Base-by-base conservation (phyloP, 257 asterid genomes). In the Fraxinus cuspidata region DNA sequence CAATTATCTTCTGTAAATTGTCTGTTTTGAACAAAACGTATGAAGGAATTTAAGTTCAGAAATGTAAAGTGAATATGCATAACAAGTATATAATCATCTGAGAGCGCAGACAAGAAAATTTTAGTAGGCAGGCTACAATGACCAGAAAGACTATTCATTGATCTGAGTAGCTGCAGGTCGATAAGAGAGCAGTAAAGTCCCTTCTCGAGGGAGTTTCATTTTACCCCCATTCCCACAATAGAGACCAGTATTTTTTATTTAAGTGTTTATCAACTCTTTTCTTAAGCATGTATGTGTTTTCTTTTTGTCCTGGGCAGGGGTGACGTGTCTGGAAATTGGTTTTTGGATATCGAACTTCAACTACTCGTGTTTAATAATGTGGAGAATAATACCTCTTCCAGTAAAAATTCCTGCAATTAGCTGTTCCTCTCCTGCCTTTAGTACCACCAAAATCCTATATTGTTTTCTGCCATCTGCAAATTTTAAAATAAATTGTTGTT, bases 401-500 rank as follows among this genome's bases (percentile, higher is more conserved):
- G 97, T 93, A 66, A 93, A 80, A 76, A 91, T 93, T 70, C 98
- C 94, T 65, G 96, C 96, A 69, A 93, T 84, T 51, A 77, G 76
- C 23, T 89, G 88, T 29, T 83, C 85, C 51, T 85, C 87, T 75
- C 97, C 97, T n/a, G 92, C 91, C 86, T 79, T 93, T 10, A 93
- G 82, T 64, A 91, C 96, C 72, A 93, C 94, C 87, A 93, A 81
- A 6, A 93, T 74, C 98, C 97, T 44, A 90, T 85, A 74, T 90
- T 91, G 86, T 91, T 91, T 74, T 81, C 86, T 58, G 93, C 87
- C 96, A 90, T 91, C 96, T 92, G 89, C 82, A 83, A 4, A 69
- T 31, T 65, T 77, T 58, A 51, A 19, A 25, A 25, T 11, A 8
- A 31, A 19, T 75, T 77, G 65, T 64, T 64, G 35, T 64, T 71